These are phyloP conservation scores for Chiua virens DNA, from an alignment of 768 basidiomycete genomes.

Conservation along the genomic window DNA sequence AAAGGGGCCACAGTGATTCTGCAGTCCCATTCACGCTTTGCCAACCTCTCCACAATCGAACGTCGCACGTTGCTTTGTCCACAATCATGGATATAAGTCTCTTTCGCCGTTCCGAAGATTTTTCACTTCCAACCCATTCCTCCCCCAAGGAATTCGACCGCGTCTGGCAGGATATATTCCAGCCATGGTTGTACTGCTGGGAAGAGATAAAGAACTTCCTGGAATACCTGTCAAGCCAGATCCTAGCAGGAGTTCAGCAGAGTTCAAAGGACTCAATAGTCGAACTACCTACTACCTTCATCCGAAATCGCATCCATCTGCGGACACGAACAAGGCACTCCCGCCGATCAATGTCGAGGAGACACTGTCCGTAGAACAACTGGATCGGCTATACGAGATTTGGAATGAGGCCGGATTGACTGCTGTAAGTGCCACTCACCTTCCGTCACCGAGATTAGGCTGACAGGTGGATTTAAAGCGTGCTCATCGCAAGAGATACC, in stretches of 20 bases:
- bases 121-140: background rate
- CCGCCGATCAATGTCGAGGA: slow-evolving; percentile 20
- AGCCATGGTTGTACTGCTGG: slow-evolving; percentile 7
- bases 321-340: slow-evolving; percentile 4
- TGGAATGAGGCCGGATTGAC: slow-evolving; percentile 29
- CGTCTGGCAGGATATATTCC: background rate
- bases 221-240: slow-evolving; percentile 13
- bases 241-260: background rate
- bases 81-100: slow-evolving; percentile 9
- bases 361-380: slow-evolving; percentile 17
- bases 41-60: slow-evolving; percentile 5
- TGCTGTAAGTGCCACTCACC: slow-evolving; percentile 12
- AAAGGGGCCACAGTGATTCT: background rate
- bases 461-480: slow-evolving; percentile 17
- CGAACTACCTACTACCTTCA: background rate
- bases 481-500: slow-evolving; percentile 21
- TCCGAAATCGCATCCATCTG: background rate
- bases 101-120: too few relatives aligned
- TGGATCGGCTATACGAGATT: slow-evolving; percentile 15
- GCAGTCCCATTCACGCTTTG: slow-evolving; percentile 8
- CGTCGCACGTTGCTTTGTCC: background rate
- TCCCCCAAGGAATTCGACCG: background rate
- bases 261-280: background rate
- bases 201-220: slow-evolving; percentile 24
- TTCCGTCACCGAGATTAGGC: background rate